Evolutionary conservation across 2,329 filamentous ascomycete genomes (phyloP), one percentile per base, ranked within the genome.

Genomic region (Cladosporium sp.): DNA sequence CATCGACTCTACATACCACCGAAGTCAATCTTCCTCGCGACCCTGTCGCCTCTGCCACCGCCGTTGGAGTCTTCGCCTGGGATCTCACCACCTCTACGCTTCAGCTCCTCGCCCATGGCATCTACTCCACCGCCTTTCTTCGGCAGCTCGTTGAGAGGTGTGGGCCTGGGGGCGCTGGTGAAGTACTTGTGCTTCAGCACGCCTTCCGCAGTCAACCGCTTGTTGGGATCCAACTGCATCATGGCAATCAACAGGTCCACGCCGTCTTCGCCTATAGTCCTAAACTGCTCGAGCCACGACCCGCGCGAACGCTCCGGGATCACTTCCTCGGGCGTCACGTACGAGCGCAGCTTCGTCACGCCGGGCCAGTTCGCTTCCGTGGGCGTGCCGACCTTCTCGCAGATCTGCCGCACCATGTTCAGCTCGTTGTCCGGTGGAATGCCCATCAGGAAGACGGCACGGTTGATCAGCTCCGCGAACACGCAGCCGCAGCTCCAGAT

Each of bases 311-410:
- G 85, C 26, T 85, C 70, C 1, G 78, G 92, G 72, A 72, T 87
- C 81, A 80, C 69, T 68, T 88, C 84, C 68, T 86, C 85, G 1
- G 89, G 85, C 1, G 90, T 85, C n/a, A 93, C 87, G 78, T 95
- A 99, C 67, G 89, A 89, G 16, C 89, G 88, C 12, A 99, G 82
- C 69, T 88, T 88, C 5, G 88, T 88, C 8, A 99, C 93, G 31
- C 94, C 94, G 0, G 95, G 93, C 95, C 95, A 99, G 76, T 93
- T 94, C 18, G 95, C 91, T 76, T 99, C 95, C 5, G 88, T 95
- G 0, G 95, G 95, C 0, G 93, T 96, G 66, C 95, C 95, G 69
- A 98, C 88, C 63, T 89, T 88, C 73, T 92, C 88, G 75, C 89
- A 92, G 69, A 98, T 96, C 71, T 94, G 85, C 66, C 87, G 85